phyloP scores from a whole-genome alignment of 805 yeast genomes.

The Saturnispora saitoi region DNA sequence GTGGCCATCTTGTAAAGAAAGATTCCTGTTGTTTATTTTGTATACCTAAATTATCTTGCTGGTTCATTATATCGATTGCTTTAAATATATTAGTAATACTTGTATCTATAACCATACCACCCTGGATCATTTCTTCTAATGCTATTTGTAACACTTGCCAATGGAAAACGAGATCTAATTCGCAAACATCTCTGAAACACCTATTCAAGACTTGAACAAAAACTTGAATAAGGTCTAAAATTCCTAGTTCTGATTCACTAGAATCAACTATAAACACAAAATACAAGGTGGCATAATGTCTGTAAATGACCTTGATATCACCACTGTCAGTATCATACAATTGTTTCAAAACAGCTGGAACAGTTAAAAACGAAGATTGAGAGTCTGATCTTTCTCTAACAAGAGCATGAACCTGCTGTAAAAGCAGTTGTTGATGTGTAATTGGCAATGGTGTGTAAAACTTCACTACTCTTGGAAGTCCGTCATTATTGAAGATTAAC shows the following conservation, averaged over 20 bases:
- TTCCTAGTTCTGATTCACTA: constrained; percentile 91
- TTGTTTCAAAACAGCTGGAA: constrained; percentile 56
- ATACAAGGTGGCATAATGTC: constrained; percentile 92
- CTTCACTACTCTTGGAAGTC: constrained; percentile 80
- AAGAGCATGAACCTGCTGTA: constrained; percentile 74
- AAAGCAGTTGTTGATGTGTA: constrained; percentile 67
- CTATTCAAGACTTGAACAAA: constrained; percentile 91
- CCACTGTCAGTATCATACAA: constrained; percentile 41
- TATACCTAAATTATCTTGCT: constrained; percentile 28
- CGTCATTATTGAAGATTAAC: constrained; percentile 61
- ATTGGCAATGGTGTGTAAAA: constrained; percentile 89
- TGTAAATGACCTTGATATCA: constrained; percentile 80
- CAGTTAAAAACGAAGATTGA: constrained; percentile 84
- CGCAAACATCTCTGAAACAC: constrained; percentile 92
- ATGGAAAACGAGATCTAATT: constrained; percentile 92
- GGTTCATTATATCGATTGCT: constrained; percentile 68
- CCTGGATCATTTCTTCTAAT: constrained; percentile 86
- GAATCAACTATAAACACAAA: constrained; percentile 94
- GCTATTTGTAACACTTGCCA: constrained; percentile 96
- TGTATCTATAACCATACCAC: constrained; percentile 97
- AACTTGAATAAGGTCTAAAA: constrained; percentile 87
- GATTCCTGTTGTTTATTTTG: neutral
- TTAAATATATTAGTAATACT: constrained; percentile 72
- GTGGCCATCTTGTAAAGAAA: constrained; percentile 5
- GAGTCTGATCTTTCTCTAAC: constrained; percentile 61